A percentile compares a stretch with the other conserved stretches of the same genome.
Evolutionary conservation across 192 early-diverging fungal species (phyloP).

Genomic region (Haplosporangium gracile): DNA sequence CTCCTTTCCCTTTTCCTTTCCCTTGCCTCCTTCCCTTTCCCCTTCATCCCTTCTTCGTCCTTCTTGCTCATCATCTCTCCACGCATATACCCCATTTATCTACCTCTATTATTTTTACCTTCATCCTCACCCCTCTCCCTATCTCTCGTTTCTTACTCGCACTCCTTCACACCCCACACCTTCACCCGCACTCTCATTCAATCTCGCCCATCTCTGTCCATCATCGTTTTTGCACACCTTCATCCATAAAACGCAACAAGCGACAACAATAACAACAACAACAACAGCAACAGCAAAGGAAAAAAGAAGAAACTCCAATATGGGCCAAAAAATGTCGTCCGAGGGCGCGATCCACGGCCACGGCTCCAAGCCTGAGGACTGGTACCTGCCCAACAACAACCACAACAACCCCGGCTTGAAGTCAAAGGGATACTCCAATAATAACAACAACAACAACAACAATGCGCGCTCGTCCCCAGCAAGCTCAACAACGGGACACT

Average conservation of each 20-base stretch:
- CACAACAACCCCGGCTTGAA: background rate
- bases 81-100: background rate
- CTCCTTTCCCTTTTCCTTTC: background rate
- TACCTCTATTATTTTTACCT: background rate
- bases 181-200: background rate
- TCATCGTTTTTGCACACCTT: background rate
- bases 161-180: conserved; percentile 4
- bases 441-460: background rate
- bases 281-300: background rate
- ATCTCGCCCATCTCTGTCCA: background rate
- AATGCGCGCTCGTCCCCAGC: conserved; percentile 30
- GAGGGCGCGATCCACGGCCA: conserved; percentile 32
- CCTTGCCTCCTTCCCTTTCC: background rate
- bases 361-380: conserved; percentile 39
- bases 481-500: conserved; percentile 48
- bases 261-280: background rate
- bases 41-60: background rate
- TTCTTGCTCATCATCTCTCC: background rate
- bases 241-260: background rate
- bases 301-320: conserved; percentile 1
- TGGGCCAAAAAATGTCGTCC: conserved; percentile 47
- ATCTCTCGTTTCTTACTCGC: conserved; percentile 2
- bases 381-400: conserved; percentile 29
- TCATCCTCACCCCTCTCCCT: background rate
- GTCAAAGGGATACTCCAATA: background rate